phyloP scores from a whole-genome alignment of 2,329 filamentous ascomycete genomes.

The Phaeosphaeria sp. region DNA sequence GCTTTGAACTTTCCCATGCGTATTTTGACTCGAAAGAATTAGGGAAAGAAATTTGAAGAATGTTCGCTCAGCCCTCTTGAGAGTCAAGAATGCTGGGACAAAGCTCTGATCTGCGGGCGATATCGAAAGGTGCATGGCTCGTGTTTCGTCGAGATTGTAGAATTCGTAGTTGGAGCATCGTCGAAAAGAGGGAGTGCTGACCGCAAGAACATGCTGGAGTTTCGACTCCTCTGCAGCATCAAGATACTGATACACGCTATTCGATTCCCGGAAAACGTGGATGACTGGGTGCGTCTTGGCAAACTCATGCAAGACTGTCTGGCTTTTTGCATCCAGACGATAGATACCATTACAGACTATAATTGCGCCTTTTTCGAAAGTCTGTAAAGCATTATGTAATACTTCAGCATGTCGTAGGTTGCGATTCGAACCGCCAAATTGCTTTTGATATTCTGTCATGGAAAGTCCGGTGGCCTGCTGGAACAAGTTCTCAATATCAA shows the following conservation, averaged over 20 bases:
- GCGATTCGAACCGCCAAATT: constrained; percentile 67
- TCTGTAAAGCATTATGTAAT: constrained; percentile 65
- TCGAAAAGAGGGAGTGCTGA: constrained; percentile 65
- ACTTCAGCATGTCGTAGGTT: constrained; percentile 68
- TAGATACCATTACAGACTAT: constrained; percentile 71
- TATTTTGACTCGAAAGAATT: constrained; percentile 60
- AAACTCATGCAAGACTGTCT: constrained; percentile 67
- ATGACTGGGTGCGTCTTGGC: constrained; percentile 72
- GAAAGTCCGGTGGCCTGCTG: constrained; percentile 67
- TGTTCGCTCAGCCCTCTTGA: constrained; percentile 72
- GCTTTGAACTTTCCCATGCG: constrained; percentile 16
- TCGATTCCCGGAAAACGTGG: constrained; percentile 69
- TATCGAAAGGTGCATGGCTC: constrained; percentile 26
- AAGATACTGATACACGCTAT: constrained; percentile 69
- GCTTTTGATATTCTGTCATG: constrained; percentile 67
- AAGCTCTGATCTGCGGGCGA: constrained; percentile 43
- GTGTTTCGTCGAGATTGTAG: constrained; percentile 71
- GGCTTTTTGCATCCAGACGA: constrained; percentile 69
- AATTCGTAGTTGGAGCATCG: constrained; percentile 76
- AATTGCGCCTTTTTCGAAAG: constrained; percentile 65
- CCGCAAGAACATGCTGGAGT: constrained; percentile 63
- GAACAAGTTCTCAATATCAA: constrained; percentile 74
- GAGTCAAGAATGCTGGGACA: constrained; percentile 65
- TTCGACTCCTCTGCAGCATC: constrained; percentile 59
- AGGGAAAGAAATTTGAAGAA: constrained; percentile 72